Conservation (phyloP, 2,329 filamentous ascomycete species). For the Capronia americana region DNA sequence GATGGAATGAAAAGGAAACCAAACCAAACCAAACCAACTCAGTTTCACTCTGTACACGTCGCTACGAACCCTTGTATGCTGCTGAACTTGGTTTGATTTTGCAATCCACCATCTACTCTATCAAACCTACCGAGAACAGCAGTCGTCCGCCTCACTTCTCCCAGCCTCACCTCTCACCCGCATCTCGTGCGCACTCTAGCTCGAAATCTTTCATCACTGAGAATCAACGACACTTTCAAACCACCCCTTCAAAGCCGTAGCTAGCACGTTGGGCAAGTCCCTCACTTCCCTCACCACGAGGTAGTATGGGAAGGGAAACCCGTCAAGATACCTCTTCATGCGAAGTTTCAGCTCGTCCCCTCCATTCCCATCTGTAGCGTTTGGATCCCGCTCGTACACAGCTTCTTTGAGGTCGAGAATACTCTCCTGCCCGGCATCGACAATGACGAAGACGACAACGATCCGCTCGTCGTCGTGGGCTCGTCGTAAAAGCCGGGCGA, state of each 20-base stretch:
- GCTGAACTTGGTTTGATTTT: no score
- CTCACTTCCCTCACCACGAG: slow-evolving; percentile 89
- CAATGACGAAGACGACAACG: slow-evolving; percentile 97
- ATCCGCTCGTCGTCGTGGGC: slow-evolving; percentile 85
- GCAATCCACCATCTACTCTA: no score
- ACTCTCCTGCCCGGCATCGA: slow-evolving; percentile 67
- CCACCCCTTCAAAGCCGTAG: slow-evolving; percentile 91
- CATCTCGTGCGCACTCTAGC: neutral
- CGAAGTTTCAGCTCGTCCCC: slow-evolving; percentile 71
- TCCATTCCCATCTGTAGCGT: neutral
- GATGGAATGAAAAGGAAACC: no score
- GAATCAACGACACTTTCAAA: slow-evolving; percentile 72
- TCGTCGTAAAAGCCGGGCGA: slow-evolving; percentile 80
- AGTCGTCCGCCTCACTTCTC: no score
- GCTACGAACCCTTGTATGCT: no score
- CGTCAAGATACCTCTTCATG: slow-evolving; percentile 90
- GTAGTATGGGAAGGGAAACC: slow-evolving; percentile 97
- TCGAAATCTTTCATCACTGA: slow-evolving; percentile 5
- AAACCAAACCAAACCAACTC: no score
- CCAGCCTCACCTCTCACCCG: no score
- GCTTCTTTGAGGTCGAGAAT: slow-evolving; percentile 91
- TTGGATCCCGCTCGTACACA: slow-evolving; percentile 72
- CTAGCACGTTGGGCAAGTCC: slow-evolving; percentile 87
- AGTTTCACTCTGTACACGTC: no score
- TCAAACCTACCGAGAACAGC: no score